Evolutionary conservation across 345 rosid genomes (phyloP).

Genomic region (Hibiscus mutabilis): DNA sequence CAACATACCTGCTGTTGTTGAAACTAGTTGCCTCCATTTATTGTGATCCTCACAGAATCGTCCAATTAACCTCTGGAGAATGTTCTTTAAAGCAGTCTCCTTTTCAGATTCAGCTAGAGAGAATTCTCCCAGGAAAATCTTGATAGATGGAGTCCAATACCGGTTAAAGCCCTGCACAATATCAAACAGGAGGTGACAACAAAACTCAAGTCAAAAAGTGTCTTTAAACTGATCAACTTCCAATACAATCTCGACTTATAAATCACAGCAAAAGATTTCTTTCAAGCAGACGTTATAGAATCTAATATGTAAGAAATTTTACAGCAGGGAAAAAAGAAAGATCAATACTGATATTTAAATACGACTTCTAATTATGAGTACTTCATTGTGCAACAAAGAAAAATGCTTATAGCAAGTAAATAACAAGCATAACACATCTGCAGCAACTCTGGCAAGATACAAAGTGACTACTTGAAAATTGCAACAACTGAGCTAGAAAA

Average conservation of each 20-base stretch:
- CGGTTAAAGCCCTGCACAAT: conserved; percentile 70
- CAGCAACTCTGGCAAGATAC: background rate
- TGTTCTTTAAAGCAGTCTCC: conserved; percentile 66
- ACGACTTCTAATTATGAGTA: background rate
- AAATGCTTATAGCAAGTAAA: background rate
- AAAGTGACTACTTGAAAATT: background rate
- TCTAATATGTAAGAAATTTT: background rate
- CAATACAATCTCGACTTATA: background rate
- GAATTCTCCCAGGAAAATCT: conserved; percentile 56
- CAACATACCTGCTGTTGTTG: conserved; percentile 62
- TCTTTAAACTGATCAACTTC: background rate
- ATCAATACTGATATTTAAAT: background rate
- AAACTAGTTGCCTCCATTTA: conserved; percentile 76
- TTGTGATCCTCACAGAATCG: conserved; percentile 69
- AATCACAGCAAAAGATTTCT: conserved; percentile 5
- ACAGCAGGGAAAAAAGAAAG: background rate
- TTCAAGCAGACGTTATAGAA: conserved; percentile 7
- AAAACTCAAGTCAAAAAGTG: background rate
- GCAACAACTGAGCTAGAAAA: conserved; percentile 7
- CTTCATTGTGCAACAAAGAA: background rate
- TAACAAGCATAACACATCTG: background rate
- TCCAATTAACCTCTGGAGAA: conserved; percentile 67
- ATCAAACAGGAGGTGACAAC: conserved; percentile 3
- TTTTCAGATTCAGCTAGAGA: conserved; percentile 80
- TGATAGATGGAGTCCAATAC: conserved; percentile 84